Evolutionary conservation across 73 alveolate species (phyloP).

Genomic region (Blepharisma japonicum): DNA sequence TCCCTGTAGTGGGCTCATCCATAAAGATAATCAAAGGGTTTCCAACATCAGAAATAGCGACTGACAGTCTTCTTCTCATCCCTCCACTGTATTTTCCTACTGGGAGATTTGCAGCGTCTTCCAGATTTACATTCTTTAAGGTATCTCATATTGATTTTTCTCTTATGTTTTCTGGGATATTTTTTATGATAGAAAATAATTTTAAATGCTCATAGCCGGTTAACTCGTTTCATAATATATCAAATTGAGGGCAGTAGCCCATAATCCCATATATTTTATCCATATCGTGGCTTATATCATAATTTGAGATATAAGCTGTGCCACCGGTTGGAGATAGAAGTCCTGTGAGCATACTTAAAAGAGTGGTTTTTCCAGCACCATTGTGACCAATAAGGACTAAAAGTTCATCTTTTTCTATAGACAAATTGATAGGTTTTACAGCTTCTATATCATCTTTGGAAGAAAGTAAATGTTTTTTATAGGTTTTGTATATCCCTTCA

Average conservation of each 20-base stretch:
- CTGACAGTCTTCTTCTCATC: slow-evolving; percentile 93
- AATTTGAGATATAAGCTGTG: slow-evolving; percentile 1
- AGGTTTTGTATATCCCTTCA: slow-evolving; percentile 47
- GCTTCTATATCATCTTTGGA: slow-evolving; percentile 52
- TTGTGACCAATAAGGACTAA: slow-evolving; percentile 47
- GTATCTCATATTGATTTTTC: slow-evolving; percentile 42
- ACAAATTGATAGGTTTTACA: slow-evolving; percentile 40
- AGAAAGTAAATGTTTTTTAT: slow-evolving; percentile 35
- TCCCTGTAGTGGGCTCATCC: slow-evolving; percentile 94
- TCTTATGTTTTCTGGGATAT: slow-evolving; percentile 46
- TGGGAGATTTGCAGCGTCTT: slow-evolving; percentile 56
- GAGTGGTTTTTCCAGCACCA: slow-evolving; percentile 51
- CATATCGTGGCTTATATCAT: not conserved
- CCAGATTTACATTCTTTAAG: slow-evolving; percentile 53
- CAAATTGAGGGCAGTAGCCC: slow-evolving; percentile 45
- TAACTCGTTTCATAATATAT: slow-evolving; percentile 79
- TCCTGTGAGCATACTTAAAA: slow-evolving; percentile 70
- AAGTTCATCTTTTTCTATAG: slow-evolving; percentile 55
- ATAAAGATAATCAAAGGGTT: slow-evolving; percentile 74
- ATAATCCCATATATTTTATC: not conserved
- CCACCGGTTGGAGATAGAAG: slow-evolving; percentile 43
- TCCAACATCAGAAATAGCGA: slow-evolving; percentile 87
- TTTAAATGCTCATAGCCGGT: slow-evolving; percentile 82
- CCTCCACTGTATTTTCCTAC: slow-evolving; percentile 91
- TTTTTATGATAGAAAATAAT: slow-evolving; percentile 64